A percentile compares a stretch with the other conserved stretches of the same genome.
phyloP scores from a whole-genome alignment of 257 asterid species.

The Verbascum thapsus region DNA sequence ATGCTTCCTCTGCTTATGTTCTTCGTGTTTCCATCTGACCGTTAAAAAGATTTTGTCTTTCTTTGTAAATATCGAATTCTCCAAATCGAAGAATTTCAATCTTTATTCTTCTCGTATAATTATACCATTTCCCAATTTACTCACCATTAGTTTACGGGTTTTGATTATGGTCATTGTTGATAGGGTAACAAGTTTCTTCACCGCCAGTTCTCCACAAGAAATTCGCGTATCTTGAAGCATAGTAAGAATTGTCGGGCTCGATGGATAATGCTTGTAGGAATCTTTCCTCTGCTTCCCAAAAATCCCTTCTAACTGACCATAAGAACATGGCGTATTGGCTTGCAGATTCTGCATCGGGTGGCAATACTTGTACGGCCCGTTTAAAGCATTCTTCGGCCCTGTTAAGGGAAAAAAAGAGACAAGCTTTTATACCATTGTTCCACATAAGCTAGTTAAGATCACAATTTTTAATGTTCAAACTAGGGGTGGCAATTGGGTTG shows the following conservation, averaged over 20 bases:
- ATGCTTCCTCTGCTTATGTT: conserved; percentile 12
- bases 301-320: conserved; percentile 67
- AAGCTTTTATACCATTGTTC: too few relatives aligned
- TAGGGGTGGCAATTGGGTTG: too few relatives aligned
- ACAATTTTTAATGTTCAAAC: not conserved
- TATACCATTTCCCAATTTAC: conserved; percentile 4
- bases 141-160: conserved; percentile 27
- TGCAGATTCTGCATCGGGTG: conserved; percentile 66
- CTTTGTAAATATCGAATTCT: too few relatives aligned
- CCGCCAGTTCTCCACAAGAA: conserved; percentile 95
- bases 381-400: conserved; percentile 95
- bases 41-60: not conserved
- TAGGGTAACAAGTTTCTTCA: conserved; percentile 79
- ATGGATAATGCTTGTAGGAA: conserved; percentile 60
- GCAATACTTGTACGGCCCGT: conserved; percentile 57
- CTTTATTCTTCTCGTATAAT: conserved; percentile 30
- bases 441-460: too few relatives aligned
- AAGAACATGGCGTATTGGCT: conserved; percentile 71
- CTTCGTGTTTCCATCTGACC: conserved; percentile 22
- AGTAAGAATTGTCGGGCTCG: conserved; percentile 56
- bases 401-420: conserved; percentile 12
- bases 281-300: conserved; percentile 71
- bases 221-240: conserved; percentile 61
- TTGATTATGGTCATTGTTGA: conserved; percentile 37
- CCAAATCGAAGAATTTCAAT: conserved; percentile 13